Conservation (phyloP, 2,329 filamentous ascomycete species). For the Penicillium polonicum region DNA sequence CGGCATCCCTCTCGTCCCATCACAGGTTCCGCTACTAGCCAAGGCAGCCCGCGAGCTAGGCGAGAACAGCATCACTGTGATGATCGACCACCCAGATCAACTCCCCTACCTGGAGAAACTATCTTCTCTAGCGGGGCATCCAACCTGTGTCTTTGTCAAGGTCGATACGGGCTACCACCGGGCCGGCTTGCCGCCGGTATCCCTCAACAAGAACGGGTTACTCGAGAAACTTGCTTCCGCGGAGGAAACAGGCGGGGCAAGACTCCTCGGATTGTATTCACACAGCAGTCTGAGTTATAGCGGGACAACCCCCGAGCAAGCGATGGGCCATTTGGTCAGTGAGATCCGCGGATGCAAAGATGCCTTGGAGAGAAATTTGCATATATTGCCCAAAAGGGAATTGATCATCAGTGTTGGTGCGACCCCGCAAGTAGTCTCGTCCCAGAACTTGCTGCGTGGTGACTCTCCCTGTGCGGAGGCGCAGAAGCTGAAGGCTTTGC, state of each 20-base stretch:
- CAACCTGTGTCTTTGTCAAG: conserved; percentile 65
- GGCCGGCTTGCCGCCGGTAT: conserved; percentile 61
- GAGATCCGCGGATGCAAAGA: conserved; percentile 56
- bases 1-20: conserved; percentile 66
- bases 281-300: conserved; percentile 73
- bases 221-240: conserved; percentile 29
- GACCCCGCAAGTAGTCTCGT: conserved; percentile 68
- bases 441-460: conserved; percentile 57
- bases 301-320: conserved; percentile 54
- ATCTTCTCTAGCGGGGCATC: conserved; percentile 43
- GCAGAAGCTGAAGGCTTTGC: conserved; percentile 29
- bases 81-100: conserved; percentile 69
- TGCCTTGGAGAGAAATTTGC: conserved; percentile 26
- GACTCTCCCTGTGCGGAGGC: conserved; percentile 37
- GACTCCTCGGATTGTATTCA: conserved; percentile 66
- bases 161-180: conserved; percentile 72
- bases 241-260: conserved; percentile 29
- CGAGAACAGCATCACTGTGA: conserved; percentile 57
- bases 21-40: conserved; percentile 60
- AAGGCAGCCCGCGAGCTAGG: conserved; percentile 57
- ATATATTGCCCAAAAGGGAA: conserved; percentile 25
- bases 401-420: conserved; percentile 69
- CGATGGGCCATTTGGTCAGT: conserved; percentile 57
- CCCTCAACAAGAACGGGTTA: conserved; percentile 38
- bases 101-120: conserved; percentile 52